phyloP scores from a whole-genome alignment of 164 flowering plant genomes.

The Dillenia turbinata region DNA sequence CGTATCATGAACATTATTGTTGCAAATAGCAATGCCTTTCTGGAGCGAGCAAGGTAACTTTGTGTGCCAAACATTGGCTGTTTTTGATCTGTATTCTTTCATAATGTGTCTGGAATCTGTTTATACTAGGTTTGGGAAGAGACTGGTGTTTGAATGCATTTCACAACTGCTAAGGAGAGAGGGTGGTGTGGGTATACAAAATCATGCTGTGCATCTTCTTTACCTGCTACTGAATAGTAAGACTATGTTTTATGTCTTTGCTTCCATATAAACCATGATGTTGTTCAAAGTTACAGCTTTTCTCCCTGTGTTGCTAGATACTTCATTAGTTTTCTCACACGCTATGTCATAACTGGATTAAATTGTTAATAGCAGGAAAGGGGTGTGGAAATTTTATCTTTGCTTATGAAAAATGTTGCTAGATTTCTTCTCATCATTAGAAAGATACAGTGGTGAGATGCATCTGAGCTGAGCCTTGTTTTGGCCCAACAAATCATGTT shows the following conservation, averaged over 20 bases:
- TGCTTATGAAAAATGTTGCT: too few relatives aligned
- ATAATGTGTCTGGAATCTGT: slow-evolving; percentile 7
- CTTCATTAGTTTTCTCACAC: too few relatives aligned
- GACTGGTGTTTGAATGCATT: slow-evolving; percentile 41
- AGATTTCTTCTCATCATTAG: too few relatives aligned
- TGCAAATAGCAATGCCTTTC: slow-evolving; percentile 49
- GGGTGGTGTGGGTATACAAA: slow-evolving; percentile 54
- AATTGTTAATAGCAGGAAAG: too few relatives aligned
- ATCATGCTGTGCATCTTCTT: slow-evolving; percentile 65
- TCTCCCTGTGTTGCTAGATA: too few relatives aligned
- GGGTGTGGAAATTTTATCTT: too few relatives aligned
- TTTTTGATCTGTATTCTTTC: background rate
- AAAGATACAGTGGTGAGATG: too few relatives aligned
- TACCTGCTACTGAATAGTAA: slow-evolving; percentile 80
- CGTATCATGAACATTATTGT: slow-evolving; percentile 76
- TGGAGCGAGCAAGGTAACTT: slow-evolving; percentile 70
- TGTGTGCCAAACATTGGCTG: background rate
- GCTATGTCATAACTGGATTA: too few relatives aligned
- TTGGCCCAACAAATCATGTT: too few relatives aligned
- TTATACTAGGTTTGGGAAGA: slow-evolving; percentile 58
- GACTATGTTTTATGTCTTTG: slow-evolving; percentile 13
- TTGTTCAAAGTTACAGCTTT: too few relatives aligned
- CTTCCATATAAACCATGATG: background rate
- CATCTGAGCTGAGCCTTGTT: too few relatives aligned
- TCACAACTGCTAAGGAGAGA: slow-evolving; percentile 54